Base-by-base conservation (phyloP, 176 grass and related monocot genomes). In the Stipa capillata region DNA sequence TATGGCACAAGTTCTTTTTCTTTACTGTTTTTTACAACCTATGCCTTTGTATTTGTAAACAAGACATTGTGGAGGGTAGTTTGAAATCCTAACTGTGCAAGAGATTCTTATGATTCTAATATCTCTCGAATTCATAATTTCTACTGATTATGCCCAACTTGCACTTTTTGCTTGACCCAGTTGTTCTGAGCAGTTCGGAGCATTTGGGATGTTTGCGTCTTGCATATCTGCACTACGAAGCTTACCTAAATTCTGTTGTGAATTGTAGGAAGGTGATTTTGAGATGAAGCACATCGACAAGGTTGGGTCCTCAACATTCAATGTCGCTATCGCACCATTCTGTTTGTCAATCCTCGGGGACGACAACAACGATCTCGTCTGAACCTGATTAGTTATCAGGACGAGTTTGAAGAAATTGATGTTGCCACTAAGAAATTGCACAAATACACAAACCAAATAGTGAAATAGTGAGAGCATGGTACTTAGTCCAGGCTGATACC, bases 201-300 rank as follows among this genome's bases (percentile, higher is more conserved):
- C 25, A 65, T 53, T 65, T 73, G 41, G n/a, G 3, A 25, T 69
- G 41, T 59, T 71, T 72, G 47, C 6, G 2, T 1, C 8, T 34
- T 41, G 39, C 52, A 69, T 69, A 37, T 68, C 40, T 58, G 34
- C 33, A 43, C 8, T 53, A 14, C 21, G 2, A 3, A 54, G 18
- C 50, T 34, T 73, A 52, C 3, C 42, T 11, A 69, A 43, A 44
- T 27, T 73, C 23, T 69, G 13, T 61, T 84, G 21, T 65, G 8
- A 13, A 76, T 76, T 81, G 74, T 50, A 94, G 92, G 91, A 94
- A 65, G 92, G 92, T 32, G 92, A 94, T 83, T 94, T 91, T 47
- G 89, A 95, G 78, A 95, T 95, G 89, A 91, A 95, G 77, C 84
- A 85, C 77, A 89, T 87, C 1, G 88, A 95, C 61, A 92, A 79